Evolutionary conservation across 192 early-diverging fungal species (phyloP).

Genomic region (Backusella tarrabulga): DNA sequence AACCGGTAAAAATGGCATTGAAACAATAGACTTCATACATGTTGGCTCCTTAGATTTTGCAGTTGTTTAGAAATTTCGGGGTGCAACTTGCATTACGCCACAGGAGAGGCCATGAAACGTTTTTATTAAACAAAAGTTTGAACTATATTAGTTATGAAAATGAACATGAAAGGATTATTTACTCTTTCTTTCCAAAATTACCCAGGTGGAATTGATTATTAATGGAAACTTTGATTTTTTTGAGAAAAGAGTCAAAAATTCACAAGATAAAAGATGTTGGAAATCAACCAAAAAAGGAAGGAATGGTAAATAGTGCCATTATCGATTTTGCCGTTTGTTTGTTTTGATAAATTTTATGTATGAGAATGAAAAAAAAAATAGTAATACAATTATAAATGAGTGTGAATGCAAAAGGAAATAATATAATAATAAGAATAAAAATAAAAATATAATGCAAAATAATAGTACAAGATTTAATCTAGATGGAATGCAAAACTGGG

Average conservation of each 20-base stretch:
- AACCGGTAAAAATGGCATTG: neutral
- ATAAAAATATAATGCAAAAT: neutral
- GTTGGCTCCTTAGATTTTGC: neutral
- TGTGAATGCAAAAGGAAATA: neutral
- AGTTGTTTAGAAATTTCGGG: neutral
- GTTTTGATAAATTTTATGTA: neutral
- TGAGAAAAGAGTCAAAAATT: neutral
- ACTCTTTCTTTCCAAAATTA: neutral
- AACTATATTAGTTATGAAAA: neutral
- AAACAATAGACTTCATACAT: neutral
- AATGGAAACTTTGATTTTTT: neutral
- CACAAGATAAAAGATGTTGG: neutral
- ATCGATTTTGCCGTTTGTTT: neutral
- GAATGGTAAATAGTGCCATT: neutral
- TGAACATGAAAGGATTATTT: neutral
- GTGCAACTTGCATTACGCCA: neutral
- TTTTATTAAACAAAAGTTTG: neutral
- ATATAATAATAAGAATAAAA: neutral
- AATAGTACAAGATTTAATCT: neutral
- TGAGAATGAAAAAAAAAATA: neutral
- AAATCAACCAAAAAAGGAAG: neutral
- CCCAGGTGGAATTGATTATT: neutral
- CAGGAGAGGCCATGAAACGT: neutral
- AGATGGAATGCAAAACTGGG: neutral
- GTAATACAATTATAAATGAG: neutral